phyloP scores from a whole-genome alignment of 1,139 yeast species.

The Suhomyces terraborum region DNA sequence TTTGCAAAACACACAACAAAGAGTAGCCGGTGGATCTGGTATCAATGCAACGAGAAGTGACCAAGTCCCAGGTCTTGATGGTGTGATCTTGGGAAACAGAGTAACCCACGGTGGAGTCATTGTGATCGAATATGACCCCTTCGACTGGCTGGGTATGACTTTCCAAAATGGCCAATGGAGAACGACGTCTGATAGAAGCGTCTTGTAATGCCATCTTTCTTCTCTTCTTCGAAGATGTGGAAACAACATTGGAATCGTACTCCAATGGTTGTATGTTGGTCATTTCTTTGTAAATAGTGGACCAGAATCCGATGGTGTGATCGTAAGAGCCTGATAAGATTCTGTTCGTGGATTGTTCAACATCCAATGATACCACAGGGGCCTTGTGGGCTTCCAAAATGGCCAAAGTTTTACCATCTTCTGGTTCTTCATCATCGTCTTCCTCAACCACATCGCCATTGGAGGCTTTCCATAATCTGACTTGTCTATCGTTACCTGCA shows the following conservation, averaged over 20 bases:
- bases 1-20: slow-evolving; percentile 68
- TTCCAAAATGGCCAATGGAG: slow-evolving; percentile 75
- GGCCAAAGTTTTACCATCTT: slow-evolving; percentile 77
- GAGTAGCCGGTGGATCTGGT: slow-evolving; percentile 90
- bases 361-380: slow-evolving; percentile 77
- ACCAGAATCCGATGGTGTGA: slow-evolving; percentile 83
- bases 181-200: slow-evolving; percentile 73
- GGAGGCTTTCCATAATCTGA: slow-evolving; percentile 83
- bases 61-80: slow-evolving; percentile 93
- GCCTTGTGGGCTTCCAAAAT: slow-evolving; percentile 87
- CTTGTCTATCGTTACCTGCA: slow-evolving; percentile 85
- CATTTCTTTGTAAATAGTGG: slow-evolving; percentile 83
- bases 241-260: slow-evolving; percentile 49
- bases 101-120: slow-evolving; percentile 80
- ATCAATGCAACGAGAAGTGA: slow-evolving; percentile 79
- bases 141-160: slow-evolving; percentile 89
- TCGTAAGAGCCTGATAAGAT: slow-evolving; percentile 88
- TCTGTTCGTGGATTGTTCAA: slow-evolving; percentile 50
- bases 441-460: slow-evolving; percentile 46
- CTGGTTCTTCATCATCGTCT: slow-evolving; percentile 52
- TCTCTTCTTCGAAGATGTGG: slow-evolving; percentile 87
- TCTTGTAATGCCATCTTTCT: slow-evolving; percentile 79
- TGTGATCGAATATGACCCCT: slow-evolving; percentile 70
- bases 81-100: slow-evolving; percentile 96
- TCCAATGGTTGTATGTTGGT: slow-evolving; percentile 67